Evolutionary conservation across 2,329 filamentous ascomycete species (phyloP), one percentile per base, ranked within the genome.

Genomic region (Raffaelea ambrosiae): DNA sequence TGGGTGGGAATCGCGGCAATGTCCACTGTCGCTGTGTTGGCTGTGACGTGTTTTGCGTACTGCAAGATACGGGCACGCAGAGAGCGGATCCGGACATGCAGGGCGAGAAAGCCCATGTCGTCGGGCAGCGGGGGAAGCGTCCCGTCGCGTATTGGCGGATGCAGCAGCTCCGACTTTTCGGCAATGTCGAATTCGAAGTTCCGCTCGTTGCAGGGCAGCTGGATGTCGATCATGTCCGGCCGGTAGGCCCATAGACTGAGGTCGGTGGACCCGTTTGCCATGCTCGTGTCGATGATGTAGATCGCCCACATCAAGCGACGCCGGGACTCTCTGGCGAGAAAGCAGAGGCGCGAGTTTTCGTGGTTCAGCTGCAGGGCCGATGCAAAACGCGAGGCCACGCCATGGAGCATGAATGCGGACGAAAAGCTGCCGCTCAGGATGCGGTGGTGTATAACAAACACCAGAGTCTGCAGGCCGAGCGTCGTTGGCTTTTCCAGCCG

Each of bases 121-220:
- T 79, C 75, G 3, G 71, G 67, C 19, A 72, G 63, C 0, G 71
- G 68, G 10, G 69, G 66, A 19, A 66, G 62, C 67, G 63, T 16
- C 3, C 40, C 19, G 16, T 16, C 22, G 19, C 16, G 33, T 13
- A 16, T 19, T 1, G 70, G 66, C 21, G 59, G 59, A 16, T 72
- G 64, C n/a, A 77, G 67, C 43, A 67, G 67, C 50, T 78, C 74
- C 8, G 74, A 76, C 4, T 67, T 64, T 55, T 79, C 75, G 5
- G 75, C 72, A 2, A 79, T 67, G 57, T 79, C 75, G 52, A 77
- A 78, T 57, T 81, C 76, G 48, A 73, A 73, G 50, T 72, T 72
- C 3, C 68, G 66, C 58, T 74, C 71, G 53, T 73, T 72, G 55
- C 70, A 74, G 0, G 71, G 71, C 11, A 73, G 64, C 50, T 72